Conservation (phyloP, 192 early-diverging fungal species). For the Spinellus fusiger region DNA sequence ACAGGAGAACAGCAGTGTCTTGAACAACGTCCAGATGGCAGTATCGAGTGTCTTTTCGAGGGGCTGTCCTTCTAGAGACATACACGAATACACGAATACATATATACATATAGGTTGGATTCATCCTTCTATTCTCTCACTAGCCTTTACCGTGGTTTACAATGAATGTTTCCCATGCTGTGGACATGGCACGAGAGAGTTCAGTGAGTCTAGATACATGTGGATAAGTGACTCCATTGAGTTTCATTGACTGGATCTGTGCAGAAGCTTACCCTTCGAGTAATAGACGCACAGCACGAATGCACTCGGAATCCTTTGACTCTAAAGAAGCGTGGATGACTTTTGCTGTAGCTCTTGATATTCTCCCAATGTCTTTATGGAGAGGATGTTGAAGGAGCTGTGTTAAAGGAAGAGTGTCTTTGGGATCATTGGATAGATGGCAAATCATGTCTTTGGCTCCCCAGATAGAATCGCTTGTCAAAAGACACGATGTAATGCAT, state of each 20-base stretch:
- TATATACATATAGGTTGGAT: neutral
- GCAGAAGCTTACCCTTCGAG: slow-evolving; percentile 1
- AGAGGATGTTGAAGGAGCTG: slow-evolving; percentile 3
- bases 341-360: slow-evolving; percentile 24
- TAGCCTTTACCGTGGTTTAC: neutral
- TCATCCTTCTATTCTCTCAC: neutral
- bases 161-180: slow-evolving; percentile 24
- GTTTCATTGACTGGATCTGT: neutral
- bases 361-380: slow-evolving; percentile 31
- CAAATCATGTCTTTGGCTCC: slow-evolving; percentile 7
- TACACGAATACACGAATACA: neutral
- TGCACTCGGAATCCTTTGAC: neutral
- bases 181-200: slow-evolving; percentile 16
- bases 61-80: too few relatives aligned
- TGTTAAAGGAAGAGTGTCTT: neutral
- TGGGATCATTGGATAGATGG: neutral
- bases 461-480: slow-evolving; percentile 20
- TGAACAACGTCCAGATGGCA: slow-evolving; percentile 40
- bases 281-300: neutral
- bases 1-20: slow-evolving; percentile 40
- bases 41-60: neutral
- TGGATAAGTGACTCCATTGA: neutral
- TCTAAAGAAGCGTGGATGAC: slow-evolving; percentile 8
- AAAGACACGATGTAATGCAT: neutral
- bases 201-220: slow-evolving; percentile 6